These are phyloP conservation scores for Acacia pycnantha DNA, from an alignment of 331 rosid genomes.

Conservation along the genomic window DNA sequence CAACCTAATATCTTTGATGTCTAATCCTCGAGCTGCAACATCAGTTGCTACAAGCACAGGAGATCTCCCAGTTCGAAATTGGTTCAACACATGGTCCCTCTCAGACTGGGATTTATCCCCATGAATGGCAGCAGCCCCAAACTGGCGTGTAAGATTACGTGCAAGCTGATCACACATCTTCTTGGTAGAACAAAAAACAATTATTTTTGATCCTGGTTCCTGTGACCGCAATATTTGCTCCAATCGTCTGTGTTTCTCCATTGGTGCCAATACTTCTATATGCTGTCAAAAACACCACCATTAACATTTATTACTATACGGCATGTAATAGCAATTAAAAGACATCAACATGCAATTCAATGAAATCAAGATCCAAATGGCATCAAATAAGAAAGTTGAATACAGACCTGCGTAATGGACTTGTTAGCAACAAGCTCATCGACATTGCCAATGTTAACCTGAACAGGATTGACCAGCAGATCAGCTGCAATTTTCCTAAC, in stretches of 20 bases:
- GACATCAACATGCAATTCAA: not conserved
- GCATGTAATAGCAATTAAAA: not conserved
- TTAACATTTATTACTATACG: not conserved
- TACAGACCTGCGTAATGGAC: constrained; percentile 85
- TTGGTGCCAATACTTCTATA: constrained; percentile 70
- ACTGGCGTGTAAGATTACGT: constrained; percentile 86
- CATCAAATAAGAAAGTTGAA: constrained; percentile 13
- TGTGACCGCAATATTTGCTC: constrained; percentile 88
- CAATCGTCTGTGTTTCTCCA: constrained; percentile 85
- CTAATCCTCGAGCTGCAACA: constrained; percentile 98
- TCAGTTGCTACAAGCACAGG: constrained; percentile 98
- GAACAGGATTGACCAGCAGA: constrained; percentile 85
- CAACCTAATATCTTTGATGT: constrained; percentile 94
- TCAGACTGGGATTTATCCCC: constrained; percentile 99
- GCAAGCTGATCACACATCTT: constrained; percentile 99
- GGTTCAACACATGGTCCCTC: constrained; percentile 86
- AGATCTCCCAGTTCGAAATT: constrained; percentile 84
- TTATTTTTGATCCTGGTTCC: constrained; percentile 92
- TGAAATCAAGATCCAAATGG: not conserved
- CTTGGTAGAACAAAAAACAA: constrained; percentile 93
- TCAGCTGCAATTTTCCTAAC: constrained; percentile 98
- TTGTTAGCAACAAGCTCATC: constrained; percentile 98
- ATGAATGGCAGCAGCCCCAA: constrained; percentile 97
- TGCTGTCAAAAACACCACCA: constrained; percentile 49
- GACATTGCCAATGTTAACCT: constrained; percentile 95